Conservation (phyloP, 495 filamentous ascomycete species). For the Talaromyces ruber region DNA sequence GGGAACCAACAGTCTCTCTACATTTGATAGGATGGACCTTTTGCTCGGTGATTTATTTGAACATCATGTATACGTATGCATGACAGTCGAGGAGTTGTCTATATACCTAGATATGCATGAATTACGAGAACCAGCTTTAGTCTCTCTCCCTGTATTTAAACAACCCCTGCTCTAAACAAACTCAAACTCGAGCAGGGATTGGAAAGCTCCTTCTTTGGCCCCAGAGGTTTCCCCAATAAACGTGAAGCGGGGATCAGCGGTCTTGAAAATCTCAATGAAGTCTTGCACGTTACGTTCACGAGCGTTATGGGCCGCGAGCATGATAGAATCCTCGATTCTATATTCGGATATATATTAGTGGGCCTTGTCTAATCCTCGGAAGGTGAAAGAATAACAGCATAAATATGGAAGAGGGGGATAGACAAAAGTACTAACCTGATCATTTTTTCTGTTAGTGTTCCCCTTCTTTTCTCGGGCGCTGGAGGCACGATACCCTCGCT, state of each 20-base stretch:
- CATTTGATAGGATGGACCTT: neutral
- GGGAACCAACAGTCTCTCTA: neutral
- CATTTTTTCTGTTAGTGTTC: neutral
- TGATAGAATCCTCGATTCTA: conserved; percentile 20
- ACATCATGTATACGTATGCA: neutral
- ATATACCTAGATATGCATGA: neutral
- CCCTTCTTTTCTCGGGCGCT: neutral
- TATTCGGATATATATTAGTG: neutral
- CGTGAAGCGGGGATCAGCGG: conserved; percentile 11
- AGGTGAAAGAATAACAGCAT: neutral
- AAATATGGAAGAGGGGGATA: neutral
- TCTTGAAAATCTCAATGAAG: conserved; percentile 15
- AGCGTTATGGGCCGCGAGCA: conserved; percentile 18
- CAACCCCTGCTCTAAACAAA: neutral
- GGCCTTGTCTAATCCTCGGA: neutral
- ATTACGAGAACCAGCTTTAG: neutral
- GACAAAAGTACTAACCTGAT: neutral
- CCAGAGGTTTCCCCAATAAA: conserved; percentile 15
- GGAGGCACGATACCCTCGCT: neutral
- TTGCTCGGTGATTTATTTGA: neutral
- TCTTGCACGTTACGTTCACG: conserved; percentile 17
- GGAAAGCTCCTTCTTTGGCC: conserved; percentile 15
- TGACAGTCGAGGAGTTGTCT: neutral
- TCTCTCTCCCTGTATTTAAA: neutral
- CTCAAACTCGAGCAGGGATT: conserved; percentile 18